These are phyloP conservation scores for Trichosporon sp. DNA, from an alignment of 1,284 basidiomycete species.

Conservation along the genomic window DNA sequence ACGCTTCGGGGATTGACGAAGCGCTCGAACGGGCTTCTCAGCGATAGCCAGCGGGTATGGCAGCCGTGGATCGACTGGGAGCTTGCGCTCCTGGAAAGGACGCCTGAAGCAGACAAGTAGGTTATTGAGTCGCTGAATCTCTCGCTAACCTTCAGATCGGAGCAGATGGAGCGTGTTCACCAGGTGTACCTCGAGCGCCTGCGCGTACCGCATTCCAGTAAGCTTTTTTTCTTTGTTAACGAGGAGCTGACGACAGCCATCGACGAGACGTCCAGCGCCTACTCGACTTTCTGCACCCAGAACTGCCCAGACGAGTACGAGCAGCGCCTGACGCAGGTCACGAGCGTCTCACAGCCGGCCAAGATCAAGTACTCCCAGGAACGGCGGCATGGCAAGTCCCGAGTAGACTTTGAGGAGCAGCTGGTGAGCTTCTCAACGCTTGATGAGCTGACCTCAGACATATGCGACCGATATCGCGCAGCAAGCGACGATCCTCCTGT, in stretches of 20 bases:
- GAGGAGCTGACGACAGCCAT: slow-evolving; percentile 46
- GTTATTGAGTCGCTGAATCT: slow-evolving; percentile 8
- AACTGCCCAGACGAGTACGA: slow-evolving; percentile 71
- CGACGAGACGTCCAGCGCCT: slow-evolving; percentile 71
- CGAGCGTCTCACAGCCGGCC: slow-evolving; percentile 60
- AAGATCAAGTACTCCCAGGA: slow-evolving; percentile 33
- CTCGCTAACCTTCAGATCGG: slow-evolving; percentile 13
- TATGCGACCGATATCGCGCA: slow-evolving; percentile 17
- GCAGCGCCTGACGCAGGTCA: slow-evolving; percentile 63
- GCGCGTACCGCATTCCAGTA: slow-evolving; percentile 41
- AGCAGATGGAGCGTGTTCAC: slow-evolving; percentile 38
- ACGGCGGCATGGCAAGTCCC: slow-evolving; percentile 34
- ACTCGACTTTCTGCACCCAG: slow-evolving; percentile 78
- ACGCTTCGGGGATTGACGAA: slow-evolving; percentile 55
- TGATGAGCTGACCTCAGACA: slow-evolving; percentile 11
- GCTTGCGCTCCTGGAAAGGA: slow-evolving; percentile 56
- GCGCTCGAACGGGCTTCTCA: slow-evolving; percentile 52
- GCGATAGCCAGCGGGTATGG: slow-evolving; percentile 67
- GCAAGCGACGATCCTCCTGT: slow-evolving; percentile 23
- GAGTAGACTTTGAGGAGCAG: slow-evolving; percentile 41
- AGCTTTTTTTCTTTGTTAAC: too few species aligned
- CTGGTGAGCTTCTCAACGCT: slow-evolving; percentile 22
- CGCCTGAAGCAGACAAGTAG: slow-evolving; percentile 53
- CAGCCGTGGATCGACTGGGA: slow-evolving; percentile 69
- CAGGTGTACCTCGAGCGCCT: slow-evolving; percentile 42